Evolutionary conservation across 2,329 filamentous ascomycete species (phyloP), one percentile per base, ranked within the genome.

Genomic region (Aspergillus ustus): DNA sequence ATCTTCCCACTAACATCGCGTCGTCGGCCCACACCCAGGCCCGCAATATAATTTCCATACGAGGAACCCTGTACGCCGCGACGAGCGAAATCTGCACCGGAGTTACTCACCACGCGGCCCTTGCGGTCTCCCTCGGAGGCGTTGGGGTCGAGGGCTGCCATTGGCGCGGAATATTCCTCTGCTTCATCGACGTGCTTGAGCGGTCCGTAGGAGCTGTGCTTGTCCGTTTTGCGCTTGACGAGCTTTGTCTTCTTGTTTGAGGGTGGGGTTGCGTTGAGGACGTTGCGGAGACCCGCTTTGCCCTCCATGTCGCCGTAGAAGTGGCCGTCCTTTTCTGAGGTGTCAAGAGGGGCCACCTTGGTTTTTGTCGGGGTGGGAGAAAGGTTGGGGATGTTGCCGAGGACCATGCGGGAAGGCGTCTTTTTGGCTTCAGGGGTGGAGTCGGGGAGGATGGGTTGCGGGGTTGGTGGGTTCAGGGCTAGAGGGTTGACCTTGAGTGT

Each of bases 1-100:
- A 81, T 67, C 59, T 81, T 81, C 2, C 80, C 80, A 60, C 79
- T 81, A 19, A 82, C 80, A 57, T 82, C 80, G 45, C 79, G 73
- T 57, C 79, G 71, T 58, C 80, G 71, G n/a, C 79, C 79, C 40
- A 82, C 78, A 1, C 80, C 79, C 4, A 80, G 63, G 2, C 74
- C 75, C 2, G 77, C 77, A 48, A 80, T 78, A 57, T 80, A 80
- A 62, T 72, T 78, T 20, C 77, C 76, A 52, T 80, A 80, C 0
- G 75, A 78, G 34, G 76, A 69, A 20, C 70, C 71, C 44, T 70
- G 67, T 7, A 71, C 74, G 8, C 67, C 62, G 4, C 66, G 61
- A 17, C 67, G 63, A 29, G 69, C 67, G 37, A 77, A 68, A 57
- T 80, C 77, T 15, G 76, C 71, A 5, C 78, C 78, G 2, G 77